These are phyloP conservation scores for Globisporangium paddicum DNA, from an alignment of 352 stramenopile genomes.

Conservation along the genomic window DNA sequence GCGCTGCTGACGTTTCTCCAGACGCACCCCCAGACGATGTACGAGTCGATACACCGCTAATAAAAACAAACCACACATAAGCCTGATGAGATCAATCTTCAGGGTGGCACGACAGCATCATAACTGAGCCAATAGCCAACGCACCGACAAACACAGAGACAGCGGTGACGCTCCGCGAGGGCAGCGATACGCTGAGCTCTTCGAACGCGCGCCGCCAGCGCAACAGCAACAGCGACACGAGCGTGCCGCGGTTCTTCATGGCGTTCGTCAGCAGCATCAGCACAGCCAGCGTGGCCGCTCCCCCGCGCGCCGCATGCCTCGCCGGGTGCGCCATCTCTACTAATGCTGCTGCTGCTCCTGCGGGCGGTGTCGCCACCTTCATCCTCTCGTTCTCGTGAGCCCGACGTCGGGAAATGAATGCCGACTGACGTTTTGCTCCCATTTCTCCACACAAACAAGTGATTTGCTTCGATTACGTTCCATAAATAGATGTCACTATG, in stretches of 20 bases:
- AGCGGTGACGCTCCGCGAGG: constrained; percentile 39
- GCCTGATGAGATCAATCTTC: neutral
- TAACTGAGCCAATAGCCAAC: constrained; percentile 4
- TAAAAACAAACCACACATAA: neutral
- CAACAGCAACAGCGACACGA: constrained; percentile 11
- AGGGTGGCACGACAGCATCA: neutral
- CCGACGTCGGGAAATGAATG: too few species aligned
- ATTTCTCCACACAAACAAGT: too few species aligned
- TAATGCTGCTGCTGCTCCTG: neutral
- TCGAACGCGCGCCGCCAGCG: constrained; percentile 1
- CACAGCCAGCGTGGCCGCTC: constrained; percentile 2
- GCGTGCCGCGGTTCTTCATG: constrained; percentile 11
- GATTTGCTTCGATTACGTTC: too few species aligned
- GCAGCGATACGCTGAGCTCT: constrained; percentile 4
- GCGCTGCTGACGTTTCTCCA: constrained; percentile 6
- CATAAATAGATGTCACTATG: too few species aligned
- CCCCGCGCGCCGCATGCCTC: constrained; percentile 11
- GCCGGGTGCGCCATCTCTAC: neutral
- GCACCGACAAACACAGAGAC: constrained; percentile 58
- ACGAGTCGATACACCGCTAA: constrained; percentile 44
- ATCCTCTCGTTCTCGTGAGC: neutral
- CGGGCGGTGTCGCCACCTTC: neutral
- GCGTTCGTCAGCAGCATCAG: constrained; percentile 13
- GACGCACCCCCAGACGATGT: constrained; percentile 18
- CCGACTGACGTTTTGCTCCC: too few species aligned